Base-by-base conservation (phyloP, 139 green algal genomes). In the Picochlorum sp. region DNA sequence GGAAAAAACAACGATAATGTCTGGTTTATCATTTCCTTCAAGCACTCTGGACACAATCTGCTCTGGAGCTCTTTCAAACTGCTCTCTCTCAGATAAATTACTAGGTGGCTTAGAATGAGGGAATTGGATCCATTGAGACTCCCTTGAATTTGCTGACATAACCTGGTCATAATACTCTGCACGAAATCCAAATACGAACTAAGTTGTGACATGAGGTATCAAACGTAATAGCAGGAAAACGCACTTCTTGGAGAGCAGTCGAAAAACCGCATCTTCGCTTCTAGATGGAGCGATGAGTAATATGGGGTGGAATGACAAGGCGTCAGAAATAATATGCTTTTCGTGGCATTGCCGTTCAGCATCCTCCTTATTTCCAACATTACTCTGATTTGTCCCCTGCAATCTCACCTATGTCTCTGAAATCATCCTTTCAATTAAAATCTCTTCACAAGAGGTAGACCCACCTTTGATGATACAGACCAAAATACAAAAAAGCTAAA, bases 281-380 rank as follows among this genome's bases (percentile, higher is more conserved):
- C 30, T 14, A 7, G 3, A 24, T 84, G 76, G 4, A 83, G 5
- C 40, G 80, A 63, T 18, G 64, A 67, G 49, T 66, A 74, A 31
- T 55, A 70, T 2, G 76, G 76, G 2, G 70, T 83, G 22, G 67
- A 52, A 45, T 84, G 76, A 32, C 76, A 84, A 9, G 75, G 76
- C 4, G 69, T 74, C n/a, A 84, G 61, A 56, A 84, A 84, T 5
- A 80, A 47, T 26, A 47, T n/a, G 18, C 22, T 47, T 24, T 35
- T 12, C 64, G 65, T n/a, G 31, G 40, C 12, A 37, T 32, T 2
- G 40, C 31, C 25, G 16, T 28, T 61, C 31, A 6, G 55, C 53
- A 26, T 31, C 26, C 16, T 6, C 16, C 12, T 35, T 12, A 25
- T 50, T 13, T 22, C 24, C 26, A 18, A 31, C 7, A 22, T 53